Evolutionary conservation across 2,329 filamentous ascomycete genomes (phyloP).

Genomic region (Arthrobotrys pseudoclavata): DNA sequence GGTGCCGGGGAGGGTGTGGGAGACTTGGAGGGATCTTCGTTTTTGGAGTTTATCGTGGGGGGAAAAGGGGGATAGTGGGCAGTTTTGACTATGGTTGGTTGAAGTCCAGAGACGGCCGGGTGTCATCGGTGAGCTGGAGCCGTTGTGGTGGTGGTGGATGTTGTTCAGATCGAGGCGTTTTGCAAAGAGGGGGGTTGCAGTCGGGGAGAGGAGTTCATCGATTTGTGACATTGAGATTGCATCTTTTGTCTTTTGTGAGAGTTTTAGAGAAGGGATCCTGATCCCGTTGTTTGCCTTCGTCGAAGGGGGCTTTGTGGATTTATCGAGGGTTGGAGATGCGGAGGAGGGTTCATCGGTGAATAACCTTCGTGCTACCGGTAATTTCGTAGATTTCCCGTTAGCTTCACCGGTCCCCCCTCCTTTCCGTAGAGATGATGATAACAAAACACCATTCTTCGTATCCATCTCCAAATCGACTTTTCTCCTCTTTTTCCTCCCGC

Average conservation of each 20-base stretch:
- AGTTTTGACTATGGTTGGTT: not conserved
- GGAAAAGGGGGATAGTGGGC: conserved; percentile 36
- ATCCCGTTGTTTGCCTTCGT: conserved; percentile 11
- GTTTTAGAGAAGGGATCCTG: conserved; percentile 37
- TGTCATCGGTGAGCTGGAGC: conserved; percentile 26
- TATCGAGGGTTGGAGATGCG: conserved; percentile 1
- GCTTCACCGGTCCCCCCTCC: not conserved
- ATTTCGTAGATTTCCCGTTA: not conserved
- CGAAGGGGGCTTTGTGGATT: not conserved
- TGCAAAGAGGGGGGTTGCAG: conserved; percentile 33
- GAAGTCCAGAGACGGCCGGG: conserved; percentile 39
- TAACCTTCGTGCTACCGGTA: conserved; percentile 58
- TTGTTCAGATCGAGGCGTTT: conserved; percentile 54
- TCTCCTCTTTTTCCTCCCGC: conserved; percentile 69
- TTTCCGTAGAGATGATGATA: not conserved
- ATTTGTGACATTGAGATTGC: conserved; percentile 55
- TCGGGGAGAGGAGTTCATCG: conserved; percentile 52
- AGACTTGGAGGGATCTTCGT: conserved; percentile 45
- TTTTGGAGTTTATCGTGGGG: conserved; percentile 36
- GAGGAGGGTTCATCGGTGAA: conserved; percentile 62
- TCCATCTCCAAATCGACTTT: conserved; percentile 61
- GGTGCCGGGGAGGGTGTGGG: not conserved
- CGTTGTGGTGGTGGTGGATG: conserved; percentile 13
- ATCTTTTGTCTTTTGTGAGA: conserved; percentile 49
- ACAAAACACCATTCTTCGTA: not conserved